These are phyloP conservation scores for Sphagnurus paluster DNA, from an alignment of 1,284 basidiomycete genomes.

Conservation along the genomic window DNA sequence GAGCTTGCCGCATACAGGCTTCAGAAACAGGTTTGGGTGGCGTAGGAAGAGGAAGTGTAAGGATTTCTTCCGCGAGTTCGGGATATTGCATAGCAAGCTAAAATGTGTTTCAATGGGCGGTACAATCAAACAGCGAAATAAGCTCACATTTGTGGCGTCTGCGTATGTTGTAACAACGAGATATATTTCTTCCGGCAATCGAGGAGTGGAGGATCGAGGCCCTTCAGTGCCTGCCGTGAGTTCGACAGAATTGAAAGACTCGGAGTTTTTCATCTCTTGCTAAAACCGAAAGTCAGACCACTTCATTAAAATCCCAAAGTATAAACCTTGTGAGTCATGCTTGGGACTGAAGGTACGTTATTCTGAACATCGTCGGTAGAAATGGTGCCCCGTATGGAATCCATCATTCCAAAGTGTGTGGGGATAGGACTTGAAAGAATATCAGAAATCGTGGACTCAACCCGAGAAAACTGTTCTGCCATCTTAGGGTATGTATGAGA, in stretches of 20 bases:
- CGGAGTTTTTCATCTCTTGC: background rate
- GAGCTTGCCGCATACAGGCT: background rate
- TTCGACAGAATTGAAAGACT: background rate
- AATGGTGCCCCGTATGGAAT: background rate
- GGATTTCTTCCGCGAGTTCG: conserved; percentile 31
- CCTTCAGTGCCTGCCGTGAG: background rate
- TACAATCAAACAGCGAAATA: background rate
- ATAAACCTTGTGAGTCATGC: background rate
- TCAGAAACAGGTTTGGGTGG: conserved; percentile 1
- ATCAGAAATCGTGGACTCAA: conserved; percentile 3
- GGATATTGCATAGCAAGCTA: conserved; percentile 35
- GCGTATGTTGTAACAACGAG: conserved; percentile 34
- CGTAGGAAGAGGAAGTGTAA: conserved; percentile 16
- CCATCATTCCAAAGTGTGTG: background rate
- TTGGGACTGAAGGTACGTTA: background rate
- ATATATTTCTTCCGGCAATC: background rate
- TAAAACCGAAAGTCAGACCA: background rate
- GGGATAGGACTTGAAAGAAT: conserved; percentile 7
- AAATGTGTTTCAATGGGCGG: background rate
- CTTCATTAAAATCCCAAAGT: background rate
- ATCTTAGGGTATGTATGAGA: background rate
- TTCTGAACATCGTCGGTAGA: background rate
- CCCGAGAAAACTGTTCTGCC: conserved; percentile 6
- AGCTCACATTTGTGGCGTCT: conserved; percentile 38
- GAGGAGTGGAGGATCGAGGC: background rate